Base-by-base conservation (phyloP, 306 rosid species). In the Cucurbita argyrosperma region DNA sequence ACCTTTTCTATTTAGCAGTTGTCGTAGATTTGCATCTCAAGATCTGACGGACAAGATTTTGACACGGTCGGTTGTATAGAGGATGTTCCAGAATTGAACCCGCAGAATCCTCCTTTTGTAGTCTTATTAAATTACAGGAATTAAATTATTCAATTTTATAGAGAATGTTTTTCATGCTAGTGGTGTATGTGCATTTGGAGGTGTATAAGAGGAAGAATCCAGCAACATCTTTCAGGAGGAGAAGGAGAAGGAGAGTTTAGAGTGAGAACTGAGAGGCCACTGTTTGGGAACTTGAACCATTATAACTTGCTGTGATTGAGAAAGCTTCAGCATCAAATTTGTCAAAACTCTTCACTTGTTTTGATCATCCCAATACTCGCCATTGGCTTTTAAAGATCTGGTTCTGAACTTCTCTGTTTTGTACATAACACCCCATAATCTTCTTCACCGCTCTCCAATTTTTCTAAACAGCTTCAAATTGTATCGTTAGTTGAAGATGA, bases 251-350 rank as follows among this genome's bases (percentile, higher is more conserved):
- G 35, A 30, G 4, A 3, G 35, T 72, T 58, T 45, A 67, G 67
- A 75, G 65, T 12, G 51, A 43, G 68, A 45, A 18, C 3, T 70
- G 71, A 64, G 42, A 50, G 19, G 62, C 76, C 79, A 49, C 71
- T 78, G 82, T 83, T 90, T 87, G 80, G 96, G 87, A 78, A 90
- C 92, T 86, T 89, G 96, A 81, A 66, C 84, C 84, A 79, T n/a
- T 68, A 56, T 61, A 71, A 72, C 62, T 74, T 39, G 26, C 76
- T 71, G 71, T 42, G 37, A 80, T 54, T 74, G 54, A 21, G 7
- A 81, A 60, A 82, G 80, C 76, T 84, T 82, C 85, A 79, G 77
- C 93, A 78, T 87, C 79, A 90, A 90, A 90, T 84, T 87, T 86
- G 83, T 58, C 81, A 84, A 87, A 83, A 12, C 39, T 57, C 54